Base-by-base conservation (phyloP, 2,329 filamentous ascomycete genomes). In the Aspergillus brasiliensis region DNA sequence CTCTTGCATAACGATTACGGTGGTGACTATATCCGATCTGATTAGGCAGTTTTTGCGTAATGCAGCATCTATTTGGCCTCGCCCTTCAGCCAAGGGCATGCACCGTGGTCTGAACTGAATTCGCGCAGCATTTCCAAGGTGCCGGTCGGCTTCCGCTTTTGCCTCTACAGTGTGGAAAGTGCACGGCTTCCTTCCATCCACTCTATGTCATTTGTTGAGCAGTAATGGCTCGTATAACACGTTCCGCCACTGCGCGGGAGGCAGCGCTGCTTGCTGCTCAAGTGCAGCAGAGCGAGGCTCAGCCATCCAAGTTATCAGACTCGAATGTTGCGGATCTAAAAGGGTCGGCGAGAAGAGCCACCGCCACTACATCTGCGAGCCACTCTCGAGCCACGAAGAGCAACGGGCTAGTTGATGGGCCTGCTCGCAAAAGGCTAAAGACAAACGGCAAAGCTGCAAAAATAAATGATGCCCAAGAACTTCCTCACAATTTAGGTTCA, bases 401-500 rank as follows among this genome's bases (percentile, higher is more conserved):
- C 31, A 34, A 34, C 31, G 31, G 31, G 5, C 5, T 13, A 13
- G 31, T 34, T 11, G 31, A 78, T 17, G 63, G 71, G 28, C 60
- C 71, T 25, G 21, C 48, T 15, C 62, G 40, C 57, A 71, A 63
- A 73, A 79, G 25, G 31, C 60, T 37, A 62, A 69, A 65, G 47
- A 62, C 51, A 49, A 62, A 57, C 49, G 31, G 17, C n/a, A 40
- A 25, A n/a, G 28, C 48, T 17, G 48, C 59, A 38, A 56, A 56
- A 40, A 23, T 21, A 3, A 53, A 56, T 17, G 62, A 62, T 21
- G 37, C 75, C 56, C 76, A 84, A 60, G 80, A 84, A 51, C 73
- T 86, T 38, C 84, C 84, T 15, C 84, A 87, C 70, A 86, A 84
- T 51, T 72, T 87, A n/a, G 84, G 82, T 5, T 71, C 72, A 6